Evolutionary conservation across 2,329 filamentous ascomycete genomes (phyloP).

Genomic region (Tolypocladium endophyticum): DNA sequence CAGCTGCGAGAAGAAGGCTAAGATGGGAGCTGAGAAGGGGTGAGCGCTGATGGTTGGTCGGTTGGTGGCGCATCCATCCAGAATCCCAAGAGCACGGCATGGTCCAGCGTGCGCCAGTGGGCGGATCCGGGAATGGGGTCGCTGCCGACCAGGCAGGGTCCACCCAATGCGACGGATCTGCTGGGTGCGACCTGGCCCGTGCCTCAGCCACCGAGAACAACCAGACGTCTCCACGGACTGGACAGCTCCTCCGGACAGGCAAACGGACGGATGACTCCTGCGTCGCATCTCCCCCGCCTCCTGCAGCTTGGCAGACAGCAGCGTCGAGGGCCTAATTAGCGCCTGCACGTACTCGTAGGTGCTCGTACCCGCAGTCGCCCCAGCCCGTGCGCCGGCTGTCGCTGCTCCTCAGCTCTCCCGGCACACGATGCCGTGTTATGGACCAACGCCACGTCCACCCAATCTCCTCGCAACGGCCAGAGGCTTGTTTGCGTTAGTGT

Average conservation of each 20-base stretch:
- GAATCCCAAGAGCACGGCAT: background rate
- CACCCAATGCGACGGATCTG: background rate
- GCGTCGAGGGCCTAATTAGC: background rate
- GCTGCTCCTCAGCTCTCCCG: too few relatives aligned
- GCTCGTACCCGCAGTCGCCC: too few relatives aligned
- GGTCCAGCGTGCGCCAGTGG: background rate
- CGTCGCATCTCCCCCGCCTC: background rate
- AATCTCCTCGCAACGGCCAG: background rate
- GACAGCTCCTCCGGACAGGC: too few relatives aligned
- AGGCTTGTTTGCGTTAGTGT: background rate
- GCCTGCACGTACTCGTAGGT: background rate
- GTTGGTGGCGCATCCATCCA: background rate
- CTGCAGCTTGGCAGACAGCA: background rate
- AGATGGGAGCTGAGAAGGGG: background rate
- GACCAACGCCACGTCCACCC: background rate
- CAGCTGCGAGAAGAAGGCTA: background rate
- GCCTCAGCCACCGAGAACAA: background rate
- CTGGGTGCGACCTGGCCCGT: background rate
- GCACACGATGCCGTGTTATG: too few relatives aligned
- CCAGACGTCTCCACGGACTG: too few relatives aligned
- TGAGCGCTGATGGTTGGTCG: background rate
- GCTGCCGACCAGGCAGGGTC: background rate
- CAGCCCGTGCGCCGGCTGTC: too few relatives aligned
- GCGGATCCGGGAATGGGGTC: background rate
- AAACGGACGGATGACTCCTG: background rate